Conservation (phyloP, 371 early-diverging fungal genomes). For the Cokeromyces recurvatus region DNA sequence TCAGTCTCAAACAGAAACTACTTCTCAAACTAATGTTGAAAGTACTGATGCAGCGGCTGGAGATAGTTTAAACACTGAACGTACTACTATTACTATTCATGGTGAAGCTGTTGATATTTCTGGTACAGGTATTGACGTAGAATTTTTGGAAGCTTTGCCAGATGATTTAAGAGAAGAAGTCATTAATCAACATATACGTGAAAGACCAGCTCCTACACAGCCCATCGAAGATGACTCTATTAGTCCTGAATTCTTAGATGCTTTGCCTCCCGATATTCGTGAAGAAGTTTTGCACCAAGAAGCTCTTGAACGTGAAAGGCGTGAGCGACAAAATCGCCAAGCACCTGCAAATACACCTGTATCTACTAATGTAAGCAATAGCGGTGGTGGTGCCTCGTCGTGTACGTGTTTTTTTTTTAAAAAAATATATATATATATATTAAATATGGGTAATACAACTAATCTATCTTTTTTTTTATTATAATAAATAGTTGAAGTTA, state of each 20-base stretch:
- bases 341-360: slow-evolving; percentile 14
- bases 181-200: slow-evolving; percentile 58
- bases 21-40: slow-evolving; percentile 88
- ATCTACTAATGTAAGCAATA: slow-evolving; percentile 3
- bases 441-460: not conserved
- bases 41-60: slow-evolving; percentile 36
- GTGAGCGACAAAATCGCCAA: slow-evolving; percentile 37
- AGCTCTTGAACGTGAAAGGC: slow-evolving; percentile 53
- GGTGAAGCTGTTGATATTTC: slow-evolving; percentile 80
- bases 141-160: slow-evolving; percentile 93
- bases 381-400: not conserved
- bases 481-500: not conserved
- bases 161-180: slow-evolving; percentile 94
- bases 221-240: slow-evolving; percentile 45
- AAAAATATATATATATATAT: not conserved
- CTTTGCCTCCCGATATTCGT: slow-evolving; percentile 77
- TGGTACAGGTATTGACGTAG: slow-evolving; percentile 90
- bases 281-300: slow-evolving; percentile 72
- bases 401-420: slow-evolving; percentile 6
- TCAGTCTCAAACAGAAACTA: slow-evolving; percentile 67
- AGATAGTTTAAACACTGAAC: slow-evolving; percentile 1
- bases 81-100: slow-evolving; percentile 46
- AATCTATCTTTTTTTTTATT: not conserved
- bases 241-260: slow-evolving; percentile 74
- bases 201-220: slow-evolving; percentile 24